Base-by-base conservation (phyloP, 345 rosid species). In the Kandelia obovata region DNA sequence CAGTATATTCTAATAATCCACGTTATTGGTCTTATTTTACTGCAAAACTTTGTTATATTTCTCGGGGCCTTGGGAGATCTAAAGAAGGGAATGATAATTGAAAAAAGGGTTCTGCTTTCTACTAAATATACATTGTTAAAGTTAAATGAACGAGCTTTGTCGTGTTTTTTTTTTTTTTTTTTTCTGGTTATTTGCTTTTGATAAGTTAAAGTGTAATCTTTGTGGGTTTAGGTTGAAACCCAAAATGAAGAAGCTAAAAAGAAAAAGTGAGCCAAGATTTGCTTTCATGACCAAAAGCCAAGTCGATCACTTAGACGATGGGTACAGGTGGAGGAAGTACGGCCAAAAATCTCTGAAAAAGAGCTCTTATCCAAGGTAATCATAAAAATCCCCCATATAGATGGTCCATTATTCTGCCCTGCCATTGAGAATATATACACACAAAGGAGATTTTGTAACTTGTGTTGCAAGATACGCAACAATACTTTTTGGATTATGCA, bases 231-330 rank as follows among this genome's bases (percentile, higher is more conserved):
- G 98, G 87, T 88, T 90, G 86, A 92, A 92, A 67, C 84, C 89
- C 53, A 92, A 90, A 69, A 96, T 88, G 91, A 92, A 84, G 90
- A 86, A 80, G 69, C 96, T 81, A 53, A 95, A 92, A 72, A 85
- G 77, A 83, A 79, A 82, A 80, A 87, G 92, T 75, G 96, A 90
- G 47, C 89, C 95, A 66, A 85, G 90, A 81, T 84, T 89, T 80
- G 99, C 99, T 56, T 96, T 96, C 89, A 86, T 96, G 83, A 96
- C 99, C 0, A 88, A 92, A 88, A 92, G 96, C 37, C 98, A 96
- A 67, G 81, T 92, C 43, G 98, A 96, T 83, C 92, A 92, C 31
- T 81, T 96, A n/a, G 99, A 96, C 64, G 99, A 96, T 52, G 98
- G 99, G 20, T 96, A 83, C 71, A 81, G 98, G 39, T 96, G 99